Evolutionary conservation across 2,329 filamentous ascomycete species (phyloP).

Genomic region (Trichoderma koningii): DNA sequence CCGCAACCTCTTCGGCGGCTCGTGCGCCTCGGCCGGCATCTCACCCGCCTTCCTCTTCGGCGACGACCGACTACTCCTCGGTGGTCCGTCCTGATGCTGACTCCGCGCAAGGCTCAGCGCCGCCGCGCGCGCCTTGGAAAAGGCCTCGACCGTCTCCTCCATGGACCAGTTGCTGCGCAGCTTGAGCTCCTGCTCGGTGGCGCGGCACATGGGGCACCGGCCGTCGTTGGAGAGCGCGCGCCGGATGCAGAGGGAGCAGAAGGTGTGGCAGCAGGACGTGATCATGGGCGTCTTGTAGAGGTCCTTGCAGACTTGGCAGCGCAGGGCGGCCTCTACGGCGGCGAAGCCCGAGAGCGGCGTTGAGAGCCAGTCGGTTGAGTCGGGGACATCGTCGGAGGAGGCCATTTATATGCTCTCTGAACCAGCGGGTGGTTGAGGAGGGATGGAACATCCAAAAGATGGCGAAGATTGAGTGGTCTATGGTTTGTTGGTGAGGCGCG

Average conservation of each 20-base stretch:
- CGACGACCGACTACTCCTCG: constrained; percentile 22
- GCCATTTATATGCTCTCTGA: not conserved
- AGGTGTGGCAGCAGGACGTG: constrained; percentile 92
- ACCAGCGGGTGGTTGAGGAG: not conserved
- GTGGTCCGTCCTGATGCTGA: not conserved
- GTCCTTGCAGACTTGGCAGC: constrained; percentile 98
- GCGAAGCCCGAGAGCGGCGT: constrained; percentile 69
- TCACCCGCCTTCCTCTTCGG: constrained; percentile 57
- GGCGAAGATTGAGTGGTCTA: not conserved
- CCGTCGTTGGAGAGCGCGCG: constrained; percentile 79
- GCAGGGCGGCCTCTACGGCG: constrained; percentile 78
- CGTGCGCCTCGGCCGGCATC: constrained; percentile 34
- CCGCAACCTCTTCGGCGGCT: constrained; percentile 52
- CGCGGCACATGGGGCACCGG: constrained; percentile 83
- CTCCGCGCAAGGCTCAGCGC: constrained; percentile 66
- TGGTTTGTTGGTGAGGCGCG: not conserved
- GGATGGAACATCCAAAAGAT: constrained; percentile 6
- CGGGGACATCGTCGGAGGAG: constrained; percentile 53
- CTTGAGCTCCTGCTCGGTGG: constrained; percentile 78
- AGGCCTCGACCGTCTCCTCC: constrained; percentile 81
- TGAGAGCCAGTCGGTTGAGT: constrained; percentile 82
- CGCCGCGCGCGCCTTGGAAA: constrained; percentile 63
- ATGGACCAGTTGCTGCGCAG: constrained; percentile 82
- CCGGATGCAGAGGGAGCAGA: constrained; percentile 94
- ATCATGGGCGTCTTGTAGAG: constrained; percentile 95